Evolutionary conservation across 2,329 filamentous ascomycete species (phyloP), one percentile per base, ranked within the genome.

Genomic region (Aspergillus aculeatinus): DNA sequence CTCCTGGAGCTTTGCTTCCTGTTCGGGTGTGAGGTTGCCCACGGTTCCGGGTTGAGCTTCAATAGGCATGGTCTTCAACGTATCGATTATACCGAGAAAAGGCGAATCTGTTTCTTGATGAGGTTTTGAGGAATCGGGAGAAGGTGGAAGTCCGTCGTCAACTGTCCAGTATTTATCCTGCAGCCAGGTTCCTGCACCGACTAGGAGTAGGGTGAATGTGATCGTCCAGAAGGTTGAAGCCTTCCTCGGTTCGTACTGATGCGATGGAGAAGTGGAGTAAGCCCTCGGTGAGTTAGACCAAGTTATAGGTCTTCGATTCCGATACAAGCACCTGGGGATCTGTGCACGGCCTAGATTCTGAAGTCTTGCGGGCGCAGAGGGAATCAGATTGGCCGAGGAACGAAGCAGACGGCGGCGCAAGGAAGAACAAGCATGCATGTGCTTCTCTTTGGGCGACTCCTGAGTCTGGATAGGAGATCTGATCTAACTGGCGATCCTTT

Each of bases 1-100:
- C 75, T 96, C 89, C 70, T 89, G 90, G 60, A 99, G 81, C 79
- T 96, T 97, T 64, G 85, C 85, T 70, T 96, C 91, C 78, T 99
- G 88, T 63, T 97, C 93, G 3, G 87, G 76, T n/a, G 93, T 97
- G 60, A 99, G 82, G 67, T 91, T 96, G 60, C 91, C 92, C 57
- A 92, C 85, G 62, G 92, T 87, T 56, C 95, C 95, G 44, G 70
- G 71, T 48, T 70, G 70, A 33, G 66, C 62, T 63, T 73, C 63
- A 61, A 65, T 61, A 55, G 74, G 64, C 70, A 77, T 75, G 57
- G 69, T 74, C 55, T 72, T 64, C 49, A 76, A 72, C 21, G 73
- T 74, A 66, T 77, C 72, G 55, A 76, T 68, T 19, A 73, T 65
- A 48, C 68, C 70, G 56, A 75, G 70, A 59, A 72, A 74, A 21